These are phyloP conservation scores for Penicillium manginii DNA, from an alignment of 495 filamentous ascomycete species.

Conservation along the genomic window DNA sequence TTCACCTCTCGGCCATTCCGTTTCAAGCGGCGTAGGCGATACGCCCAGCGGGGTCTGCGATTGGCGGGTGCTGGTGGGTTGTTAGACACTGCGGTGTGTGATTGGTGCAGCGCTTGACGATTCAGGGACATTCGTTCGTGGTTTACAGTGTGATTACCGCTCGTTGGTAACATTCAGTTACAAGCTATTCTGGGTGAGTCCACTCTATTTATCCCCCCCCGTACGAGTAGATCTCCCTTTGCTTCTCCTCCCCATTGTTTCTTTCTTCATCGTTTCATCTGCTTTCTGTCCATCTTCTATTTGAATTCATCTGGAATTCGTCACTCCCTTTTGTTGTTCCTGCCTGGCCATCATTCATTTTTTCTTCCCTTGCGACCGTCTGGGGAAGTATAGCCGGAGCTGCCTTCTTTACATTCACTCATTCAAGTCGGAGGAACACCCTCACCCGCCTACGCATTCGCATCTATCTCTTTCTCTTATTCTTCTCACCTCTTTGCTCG, in stretches of 20 bases:
- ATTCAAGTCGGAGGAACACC: background rate
- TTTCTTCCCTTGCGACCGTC: background rate
- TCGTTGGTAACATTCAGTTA: background rate
- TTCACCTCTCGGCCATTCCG: conserved; percentile 36
- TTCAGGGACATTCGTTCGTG: conserved; percentile 13
- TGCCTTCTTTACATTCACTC: background rate
- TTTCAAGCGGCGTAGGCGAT: conserved; percentile 35
- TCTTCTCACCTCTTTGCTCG: conserved; percentile 6
- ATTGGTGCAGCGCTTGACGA: conserved; percentile 18
- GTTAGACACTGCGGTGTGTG: conserved; percentile 13
- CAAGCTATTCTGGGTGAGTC: conserved; percentile 9
- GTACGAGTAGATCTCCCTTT: background rate
- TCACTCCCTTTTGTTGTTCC: background rate
- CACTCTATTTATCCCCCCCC: conserved; percentile 6
- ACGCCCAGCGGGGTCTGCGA: conserved; percentile 18
- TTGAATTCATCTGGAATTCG: background rate
- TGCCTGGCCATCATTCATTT: background rate
- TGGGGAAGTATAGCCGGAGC: background rate
- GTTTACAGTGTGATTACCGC: background rate
- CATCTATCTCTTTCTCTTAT: conserved; percentile 11
- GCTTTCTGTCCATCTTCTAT: conserved; percentile 4
- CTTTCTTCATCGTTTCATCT: conserved; percentile 4
- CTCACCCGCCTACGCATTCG: background rate
- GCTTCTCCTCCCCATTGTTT: conserved; percentile 1
- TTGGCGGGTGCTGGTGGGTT: conserved; percentile 32